phyloP scores from a whole-genome alignment of 495 filamentous ascomycete species.

The Lasiosphaeria ovina region DNA sequence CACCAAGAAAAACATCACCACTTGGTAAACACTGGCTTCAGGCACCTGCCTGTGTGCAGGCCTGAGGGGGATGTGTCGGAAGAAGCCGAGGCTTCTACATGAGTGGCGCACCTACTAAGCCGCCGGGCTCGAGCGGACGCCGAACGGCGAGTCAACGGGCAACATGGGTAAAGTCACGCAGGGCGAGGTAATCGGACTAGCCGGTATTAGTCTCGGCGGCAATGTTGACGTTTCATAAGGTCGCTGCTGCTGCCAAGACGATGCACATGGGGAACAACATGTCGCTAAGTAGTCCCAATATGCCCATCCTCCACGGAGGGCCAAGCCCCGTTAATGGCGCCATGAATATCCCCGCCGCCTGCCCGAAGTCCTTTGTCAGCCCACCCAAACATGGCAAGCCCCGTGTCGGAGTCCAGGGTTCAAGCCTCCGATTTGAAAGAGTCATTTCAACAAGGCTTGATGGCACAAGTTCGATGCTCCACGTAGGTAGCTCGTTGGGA shows the following conservation, averaged over 20 bases:
- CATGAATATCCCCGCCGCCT: slow-evolving; percentile 1
- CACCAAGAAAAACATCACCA: too few species aligned
- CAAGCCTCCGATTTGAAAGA: slow-evolving; percentile 1
- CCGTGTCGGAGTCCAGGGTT: slow-evolving; percentile 6
- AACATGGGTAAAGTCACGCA: slow-evolving; percentile 35
- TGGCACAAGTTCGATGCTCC: too few species aligned
- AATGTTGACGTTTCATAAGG: slow-evolving; percentile 35
- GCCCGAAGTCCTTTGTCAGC: slow-evolving; percentile 1
- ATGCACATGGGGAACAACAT: slow-evolving; percentile 33
- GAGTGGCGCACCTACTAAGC: too few species aligned
- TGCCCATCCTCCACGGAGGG: slow-evolving; percentile 18
- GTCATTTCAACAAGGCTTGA: too few species aligned
- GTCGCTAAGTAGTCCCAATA: slow-evolving; percentile 23
- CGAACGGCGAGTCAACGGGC: slow-evolving; percentile 33
- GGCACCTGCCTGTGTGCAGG: too few species aligned
- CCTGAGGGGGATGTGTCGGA: too few species aligned
- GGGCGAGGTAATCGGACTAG: slow-evolving; percentile 32
- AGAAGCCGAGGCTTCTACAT: too few species aligned
- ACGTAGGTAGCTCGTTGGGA: too few species aligned
- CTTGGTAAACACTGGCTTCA: too few species aligned
- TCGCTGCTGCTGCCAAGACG: slow-evolving; percentile 34
- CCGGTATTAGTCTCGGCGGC: slow-evolving; percentile 38
- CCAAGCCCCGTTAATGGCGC: slow-evolving; percentile 23
- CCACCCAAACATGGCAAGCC: slow-evolving; percentile 16
- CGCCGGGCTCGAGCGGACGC: slow-evolving; percentile 43